phyloP scores from a whole-genome alignment of 2,329 filamentous ascomycete genomes.

The Monilinia fructigena region DNA sequence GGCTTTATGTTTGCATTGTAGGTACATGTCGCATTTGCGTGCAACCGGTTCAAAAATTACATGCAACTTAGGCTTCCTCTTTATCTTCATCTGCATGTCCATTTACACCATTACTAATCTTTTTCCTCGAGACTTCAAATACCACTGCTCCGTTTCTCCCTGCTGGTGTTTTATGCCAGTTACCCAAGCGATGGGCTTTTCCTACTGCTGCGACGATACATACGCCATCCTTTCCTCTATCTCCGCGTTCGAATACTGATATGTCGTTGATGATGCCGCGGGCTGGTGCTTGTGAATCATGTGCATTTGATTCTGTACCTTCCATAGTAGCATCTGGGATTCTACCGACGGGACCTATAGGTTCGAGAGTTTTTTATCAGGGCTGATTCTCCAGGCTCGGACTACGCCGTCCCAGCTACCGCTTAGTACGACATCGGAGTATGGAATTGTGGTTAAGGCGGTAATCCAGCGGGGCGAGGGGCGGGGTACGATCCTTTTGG shows the following conservation, averaged over 20 bases:
- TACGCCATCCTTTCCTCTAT: constrained; percentile 71
- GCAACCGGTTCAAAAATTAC: not conserved
- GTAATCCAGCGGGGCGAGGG: constrained; percentile 86
- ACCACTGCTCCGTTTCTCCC: constrained; percentile 83
- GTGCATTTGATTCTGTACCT: not conserved
- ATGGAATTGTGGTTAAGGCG: constrained; percentile 80
- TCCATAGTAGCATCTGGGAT: constrained; percentile 3
- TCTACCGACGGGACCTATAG: constrained; percentile 61
- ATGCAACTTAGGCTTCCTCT: constrained; percentile 4
- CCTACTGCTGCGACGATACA: constrained; percentile 84
- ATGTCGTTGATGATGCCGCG: constrained; percentile 85
- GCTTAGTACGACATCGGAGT: constrained; percentile 84
- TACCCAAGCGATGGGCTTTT: constrained; percentile 80
- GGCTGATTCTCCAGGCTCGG: constrained; percentile 78
- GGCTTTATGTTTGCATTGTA: not conserved
- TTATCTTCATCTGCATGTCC: constrained; percentile 20
- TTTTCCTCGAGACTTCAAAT: constrained; percentile 69
- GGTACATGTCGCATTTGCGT: not conserved
- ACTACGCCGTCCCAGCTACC: constrained; percentile 94
- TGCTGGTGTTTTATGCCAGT: constrained; percentile 62
- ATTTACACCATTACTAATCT: constrained; percentile 29
- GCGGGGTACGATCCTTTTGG: constrained; percentile 57
- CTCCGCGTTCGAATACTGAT: constrained; percentile 79
- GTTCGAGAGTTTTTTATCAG: constrained; percentile 76
- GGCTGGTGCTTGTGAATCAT: constrained; percentile 20